Evolutionary conservation across 1,284 basidiomycete species (phyloP).

Genomic region (Porodaedalea pini): DNA sequence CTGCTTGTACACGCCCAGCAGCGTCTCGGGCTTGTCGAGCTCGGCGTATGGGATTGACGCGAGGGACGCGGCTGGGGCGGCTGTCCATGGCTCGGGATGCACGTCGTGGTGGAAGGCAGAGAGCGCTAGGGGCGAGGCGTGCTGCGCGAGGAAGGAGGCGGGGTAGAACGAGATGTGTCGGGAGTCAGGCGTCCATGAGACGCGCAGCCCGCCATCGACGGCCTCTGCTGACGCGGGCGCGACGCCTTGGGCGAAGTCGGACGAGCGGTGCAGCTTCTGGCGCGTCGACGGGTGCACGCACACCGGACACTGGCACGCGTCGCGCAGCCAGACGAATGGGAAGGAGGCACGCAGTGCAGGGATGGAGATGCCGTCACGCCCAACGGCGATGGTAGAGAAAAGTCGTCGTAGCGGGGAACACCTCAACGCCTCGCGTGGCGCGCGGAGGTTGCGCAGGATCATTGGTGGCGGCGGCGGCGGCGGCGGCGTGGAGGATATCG

Average conservation of each 20-base stretch:
- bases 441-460: background rate
- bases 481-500: too few species aligned
- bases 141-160: slow-evolving; percentile 45
- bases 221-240: slow-evolving; percentile 42
- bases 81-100: slow-evolving; percentile 28
- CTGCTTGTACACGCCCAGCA: slow-evolving; percentile 53
- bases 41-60: slow-evolving; percentile 48
- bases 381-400: background rate
- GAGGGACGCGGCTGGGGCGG: slow-evolving; percentile 27
- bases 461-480: background rate
- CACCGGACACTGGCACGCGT: slow-evolving; percentile 43
- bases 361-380: slow-evolving; percentile 6
- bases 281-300: slow-evolving; percentile 72
- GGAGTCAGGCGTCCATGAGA: slow-evolving; percentile 48
- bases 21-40: slow-evolving; percentile 38
- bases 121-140: slow-evolving; percentile 33
- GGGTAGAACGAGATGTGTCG: slow-evolving; percentile 56
- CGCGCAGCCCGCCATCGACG: slow-evolving; percentile 31
- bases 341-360: slow-evolving; percentile 8
- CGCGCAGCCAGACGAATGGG: slow-evolving; percentile 20
- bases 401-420: background rate
- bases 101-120: slow-evolving; percentile 41
- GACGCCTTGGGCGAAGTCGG: slow-evolving; percentile 53
- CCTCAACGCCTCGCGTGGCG: background rate
- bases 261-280: slow-evolving; percentile 74